Percentiles rank a stretch among this genome's conserved stretches.
These are phyloP conservation scores for Tolypocladium paradoxum DNA, from an alignment of 2,329 filamentous ascomycete species.

Conservation along the genomic window DNA sequence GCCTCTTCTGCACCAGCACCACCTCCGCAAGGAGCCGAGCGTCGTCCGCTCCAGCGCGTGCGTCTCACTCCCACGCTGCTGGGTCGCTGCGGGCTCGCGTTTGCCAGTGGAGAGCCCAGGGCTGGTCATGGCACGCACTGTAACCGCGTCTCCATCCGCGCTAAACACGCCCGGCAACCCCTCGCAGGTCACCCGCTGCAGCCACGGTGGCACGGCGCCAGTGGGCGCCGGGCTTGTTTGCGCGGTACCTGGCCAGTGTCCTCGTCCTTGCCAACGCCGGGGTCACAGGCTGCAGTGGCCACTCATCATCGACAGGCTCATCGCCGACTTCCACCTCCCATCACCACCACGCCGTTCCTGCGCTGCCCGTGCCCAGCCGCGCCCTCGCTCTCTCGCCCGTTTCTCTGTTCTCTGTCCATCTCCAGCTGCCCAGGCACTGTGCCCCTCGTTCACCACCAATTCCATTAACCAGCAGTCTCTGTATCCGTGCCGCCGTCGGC, in stretches of 20 bases:
- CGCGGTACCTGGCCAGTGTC: not conserved
- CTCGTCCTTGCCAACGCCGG: not conserved
- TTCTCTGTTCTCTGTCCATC: not conserved
- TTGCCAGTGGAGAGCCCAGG: not conserved
- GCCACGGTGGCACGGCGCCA: not conserved
- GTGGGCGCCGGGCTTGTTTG: not conserved
- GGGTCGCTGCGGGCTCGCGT: not conserved
- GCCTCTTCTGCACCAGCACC: too few relatives aligned
- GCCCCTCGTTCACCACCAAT: not conserved
- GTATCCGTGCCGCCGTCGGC: not conserved
- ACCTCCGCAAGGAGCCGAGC: too few relatives aligned
- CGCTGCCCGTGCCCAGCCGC: not conserved
- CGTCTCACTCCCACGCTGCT: not conserved
- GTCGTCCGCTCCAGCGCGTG: not conserved
- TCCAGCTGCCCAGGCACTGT: conserved; percentile 1
- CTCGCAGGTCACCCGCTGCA: too few relatives aligned
- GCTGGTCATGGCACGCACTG: not conserved
- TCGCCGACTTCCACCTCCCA: not conserved
- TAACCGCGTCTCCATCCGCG: too few relatives aligned
- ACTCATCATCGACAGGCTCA: not conserved
- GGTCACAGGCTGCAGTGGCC: not conserved
- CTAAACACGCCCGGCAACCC: too few relatives aligned
- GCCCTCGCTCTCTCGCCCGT: not conserved
- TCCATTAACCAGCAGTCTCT: not conserved
- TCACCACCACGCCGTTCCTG: not conserved